Conservation (phyloP, 345 rosid genomes). For the Firmiana major region DNA sequence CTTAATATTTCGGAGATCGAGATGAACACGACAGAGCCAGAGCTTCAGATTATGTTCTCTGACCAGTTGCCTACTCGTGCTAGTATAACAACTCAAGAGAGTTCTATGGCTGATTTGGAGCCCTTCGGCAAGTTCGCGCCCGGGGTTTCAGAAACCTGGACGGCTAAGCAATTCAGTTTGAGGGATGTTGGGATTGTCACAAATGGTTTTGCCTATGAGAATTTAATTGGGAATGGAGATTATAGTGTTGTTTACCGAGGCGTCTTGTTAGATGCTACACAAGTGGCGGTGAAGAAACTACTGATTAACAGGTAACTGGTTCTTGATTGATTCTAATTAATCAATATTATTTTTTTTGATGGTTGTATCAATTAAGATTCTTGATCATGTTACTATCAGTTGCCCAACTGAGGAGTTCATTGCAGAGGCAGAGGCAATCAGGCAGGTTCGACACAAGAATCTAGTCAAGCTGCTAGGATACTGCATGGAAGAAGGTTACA, state of each 20-base stretch:
- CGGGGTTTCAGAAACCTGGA: conserved; percentile 5
- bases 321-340: background rate
- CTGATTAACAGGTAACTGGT: conserved; percentile 18
- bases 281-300: conserved; percentile 59
- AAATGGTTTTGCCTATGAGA: conserved; percentile 43
- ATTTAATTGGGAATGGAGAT: conserved; percentile 50
- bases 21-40: conserved; percentile 27
- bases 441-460: conserved; percentile 61
- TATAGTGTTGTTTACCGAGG: conserved; percentile 48
- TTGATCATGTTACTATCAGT: conserved; percentile 16
- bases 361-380: background rate
- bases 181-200: conserved; percentile 49
- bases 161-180: conserved; percentile 29
- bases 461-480: conserved; percentile 60
- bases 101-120: conserved; percentile 16
- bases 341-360: background rate
- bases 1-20: conserved; percentile 26
- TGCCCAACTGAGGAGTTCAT: conserved; percentile 41
- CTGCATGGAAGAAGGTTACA: conserved; percentile 52
- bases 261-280: conserved; percentile 36
- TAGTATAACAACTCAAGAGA: background rate
- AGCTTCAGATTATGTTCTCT: conserved; percentile 21
- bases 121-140: background rate
- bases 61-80: conserved; percentile 18
- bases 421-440: conserved; percentile 45